phyloP scores from a whole-genome alignment of 2,329 filamentous ascomycete genomes.

The Rhynchosporium graminicola region DNA sequence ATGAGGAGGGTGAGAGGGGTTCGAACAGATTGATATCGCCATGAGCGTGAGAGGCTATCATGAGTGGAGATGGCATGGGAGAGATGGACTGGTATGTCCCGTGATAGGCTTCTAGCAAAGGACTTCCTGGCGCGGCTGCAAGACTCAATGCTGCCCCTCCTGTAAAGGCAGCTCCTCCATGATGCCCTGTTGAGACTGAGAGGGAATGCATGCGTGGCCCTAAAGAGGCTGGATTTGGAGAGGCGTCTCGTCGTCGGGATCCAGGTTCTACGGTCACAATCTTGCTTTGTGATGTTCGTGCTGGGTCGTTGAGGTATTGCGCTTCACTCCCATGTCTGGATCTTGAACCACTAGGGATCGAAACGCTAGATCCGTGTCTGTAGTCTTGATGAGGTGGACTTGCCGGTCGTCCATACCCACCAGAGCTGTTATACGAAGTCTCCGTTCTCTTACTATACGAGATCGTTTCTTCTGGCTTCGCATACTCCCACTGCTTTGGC shows the following conservation, averaged over 20 bases:
- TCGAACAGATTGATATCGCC: conserved; percentile 51
- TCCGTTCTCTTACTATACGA: conserved; percentile 40
- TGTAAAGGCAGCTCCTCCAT: conserved; percentile 25
- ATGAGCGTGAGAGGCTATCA: conserved; percentile 50
- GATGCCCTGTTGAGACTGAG: conserved; percentile 36
- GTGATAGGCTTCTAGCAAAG: conserved; percentile 86
- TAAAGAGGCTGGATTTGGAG: conserved; percentile 32
- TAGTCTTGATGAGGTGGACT: conserved; percentile 24
- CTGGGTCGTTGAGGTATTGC: conserved; percentile 15
- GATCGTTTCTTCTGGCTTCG: conserved; percentile 41
- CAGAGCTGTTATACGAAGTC: conserved; percentile 23
- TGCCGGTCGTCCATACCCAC: conserved; percentile 23
- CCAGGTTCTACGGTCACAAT: conserved; percentile 39
- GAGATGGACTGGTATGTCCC: conserved; percentile 94
- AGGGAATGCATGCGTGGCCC: conserved; percentile 37
- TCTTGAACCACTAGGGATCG: conserved; percentile 6
- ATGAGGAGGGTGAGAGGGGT: conserved; percentile 53
- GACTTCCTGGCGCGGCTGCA: conserved; percentile 70
- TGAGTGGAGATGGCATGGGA: conserved; percentile 84
- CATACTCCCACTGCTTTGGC: conserved; percentile 43
- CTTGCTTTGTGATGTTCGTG: conserved; percentile 29
- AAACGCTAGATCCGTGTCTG: conserved; percentile 17
- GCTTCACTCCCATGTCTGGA: conserved; percentile 10
- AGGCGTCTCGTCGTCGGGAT: conserved; percentile 32
- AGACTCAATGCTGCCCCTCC: conserved; percentile 43